Evolutionary conservation across 1,284 basidiomycete species (phyloP).

Genomic region (Cutaneotrichosporon spelunceum): DNA sequence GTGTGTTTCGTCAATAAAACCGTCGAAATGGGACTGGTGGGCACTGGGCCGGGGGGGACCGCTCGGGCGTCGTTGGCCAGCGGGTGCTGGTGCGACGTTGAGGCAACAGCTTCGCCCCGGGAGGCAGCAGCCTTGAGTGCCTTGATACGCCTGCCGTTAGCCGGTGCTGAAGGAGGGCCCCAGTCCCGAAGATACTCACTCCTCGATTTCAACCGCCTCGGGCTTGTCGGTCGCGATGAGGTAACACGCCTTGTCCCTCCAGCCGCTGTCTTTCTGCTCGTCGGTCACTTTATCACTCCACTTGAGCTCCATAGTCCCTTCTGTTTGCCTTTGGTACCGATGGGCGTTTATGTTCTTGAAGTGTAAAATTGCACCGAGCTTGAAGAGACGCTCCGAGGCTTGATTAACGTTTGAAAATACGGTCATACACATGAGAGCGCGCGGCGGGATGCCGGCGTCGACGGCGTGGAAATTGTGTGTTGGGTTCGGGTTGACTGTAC

Average conservation of each 20-base stretch:
- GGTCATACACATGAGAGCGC: slow-evolving; percentile 9
- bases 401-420: not conserved
- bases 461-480: slow-evolving; percentile 35
- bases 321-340: slow-evolving; percentile 26
- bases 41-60: not conserved
- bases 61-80: not conserved
- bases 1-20: slow-evolving; percentile 11
- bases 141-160: slow-evolving; percentile 20
- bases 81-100: not conserved
- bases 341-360: slow-evolving; percentile 33
- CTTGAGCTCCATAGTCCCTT: slow-evolving; percentile 30
- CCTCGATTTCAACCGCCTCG: slow-evolving; percentile 28
- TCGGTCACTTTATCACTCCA: slow-evolving; percentile 36
- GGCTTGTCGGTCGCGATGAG: slow-evolving; percentile 21
- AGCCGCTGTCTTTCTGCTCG: slow-evolving; percentile 27
- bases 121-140: not conserved
- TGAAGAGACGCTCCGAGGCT: not conserved
- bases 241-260: slow-evolving; percentile 18
- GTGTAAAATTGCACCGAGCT: slow-evolving; percentile 27
- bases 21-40: slow-evolving; percentile 4
- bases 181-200: slow-evolving; percentile 23
- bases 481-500: slow-evolving; percentile 24
- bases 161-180: too few species aligned
- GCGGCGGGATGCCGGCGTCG: not conserved
- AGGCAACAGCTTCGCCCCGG: not conserved